Evolutionary conservation across 129 eudicot genomes (phyloP).

Genomic region (Heracleum sosnowskyi): DNA sequence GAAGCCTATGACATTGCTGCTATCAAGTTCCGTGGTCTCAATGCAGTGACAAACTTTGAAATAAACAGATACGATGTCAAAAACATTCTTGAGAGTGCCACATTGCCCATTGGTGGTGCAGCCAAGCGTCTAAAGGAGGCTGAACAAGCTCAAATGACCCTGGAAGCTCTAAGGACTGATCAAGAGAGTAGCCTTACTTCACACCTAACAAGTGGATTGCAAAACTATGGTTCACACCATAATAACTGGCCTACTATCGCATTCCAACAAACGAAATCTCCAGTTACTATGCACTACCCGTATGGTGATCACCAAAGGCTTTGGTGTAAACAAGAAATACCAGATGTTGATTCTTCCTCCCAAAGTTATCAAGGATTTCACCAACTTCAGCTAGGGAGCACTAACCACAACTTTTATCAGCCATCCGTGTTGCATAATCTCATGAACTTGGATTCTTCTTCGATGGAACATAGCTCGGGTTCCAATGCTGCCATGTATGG

Average conservation of each 20-base stretch:
- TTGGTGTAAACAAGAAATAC: constrained; percentile 78
- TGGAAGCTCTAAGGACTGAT: neutral
- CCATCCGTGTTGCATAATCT: constrained; percentile 32
- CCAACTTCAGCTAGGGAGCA: constrained; percentile 31
- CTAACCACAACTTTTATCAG: constrained; percentile 37
- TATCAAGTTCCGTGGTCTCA: constrained; percentile 77
- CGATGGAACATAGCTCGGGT: constrained; percentile 43
- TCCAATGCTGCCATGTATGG: constrained; percentile 23
- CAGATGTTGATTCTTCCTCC: constrained; percentile 23
- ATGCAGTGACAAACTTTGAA: constrained; percentile 94
- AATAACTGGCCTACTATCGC: constrained; percentile 44
- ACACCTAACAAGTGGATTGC: constrained; percentile 15
- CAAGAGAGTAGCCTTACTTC: constrained; percentile 4
- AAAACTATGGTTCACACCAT: constrained; percentile 22
- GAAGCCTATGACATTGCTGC: constrained; percentile 97
- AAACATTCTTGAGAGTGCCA: constrained; percentile 78
- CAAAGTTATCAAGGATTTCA: constrained; percentile 20
- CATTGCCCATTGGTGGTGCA: constrained; percentile 80
- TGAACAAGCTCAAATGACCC: constrained; percentile 21
- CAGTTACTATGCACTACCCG: constrained; percentile 51
- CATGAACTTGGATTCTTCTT: constrained; percentile 61
- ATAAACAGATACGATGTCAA: constrained; percentile 77
- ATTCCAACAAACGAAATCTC: constrained; percentile 54
- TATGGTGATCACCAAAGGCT: constrained; percentile 23
- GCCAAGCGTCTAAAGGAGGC: constrained; percentile 83